Evolutionary conservation across 179 eudicot genomes (phyloP), one percentile per base, ranked within the genome.

Genomic region (Heliamphora pulchella): DNA sequence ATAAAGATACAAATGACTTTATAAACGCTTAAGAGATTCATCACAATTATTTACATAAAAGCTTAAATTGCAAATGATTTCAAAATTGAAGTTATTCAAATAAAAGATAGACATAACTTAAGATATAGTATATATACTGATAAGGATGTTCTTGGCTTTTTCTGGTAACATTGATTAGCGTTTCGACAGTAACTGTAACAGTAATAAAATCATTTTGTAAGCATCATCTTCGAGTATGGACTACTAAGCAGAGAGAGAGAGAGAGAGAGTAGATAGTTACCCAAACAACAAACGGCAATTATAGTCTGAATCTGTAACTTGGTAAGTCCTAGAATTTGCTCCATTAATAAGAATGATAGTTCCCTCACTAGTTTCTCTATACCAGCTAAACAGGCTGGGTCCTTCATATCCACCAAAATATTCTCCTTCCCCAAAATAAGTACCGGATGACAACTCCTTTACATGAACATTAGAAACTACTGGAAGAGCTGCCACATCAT

Each of bases 361-460:
- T 81, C 97, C 98, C 43, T 92, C 98, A 81, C 80, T 83, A 57
- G 93, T 82, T 90, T 90, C 91, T 85, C 98, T 94, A 51, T 94
- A 96, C 99, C 99, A 96, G 82, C 93, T 94, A 81, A 88, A 94
- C 75, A 92, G 80, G 86, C 99, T 94, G 68, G 86, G 80, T 79
- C 99, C 99, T 85, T 94, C 98, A 79, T 91, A 82, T 53, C 99
- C 99, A 81, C 99, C 99, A 87, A 92, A 96, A 85, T 96, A 96
- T 79, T 87, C 86, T 84, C 99, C 99, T 89, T 90, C 96, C 69
- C 98, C 99, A 69, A 61, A 41, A 84, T 87, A 94, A 73, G 84
- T 86, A 79, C 87, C 88, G 73, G 83, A 80, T 78, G 87, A 86
- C 79, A 87, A 78, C 80, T 86, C 86, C 80, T 87, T 90, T 78